phyloP scores from a whole-genome alignment of 1,284 basidiomycete species.

The Puccinia coronata region DNA sequence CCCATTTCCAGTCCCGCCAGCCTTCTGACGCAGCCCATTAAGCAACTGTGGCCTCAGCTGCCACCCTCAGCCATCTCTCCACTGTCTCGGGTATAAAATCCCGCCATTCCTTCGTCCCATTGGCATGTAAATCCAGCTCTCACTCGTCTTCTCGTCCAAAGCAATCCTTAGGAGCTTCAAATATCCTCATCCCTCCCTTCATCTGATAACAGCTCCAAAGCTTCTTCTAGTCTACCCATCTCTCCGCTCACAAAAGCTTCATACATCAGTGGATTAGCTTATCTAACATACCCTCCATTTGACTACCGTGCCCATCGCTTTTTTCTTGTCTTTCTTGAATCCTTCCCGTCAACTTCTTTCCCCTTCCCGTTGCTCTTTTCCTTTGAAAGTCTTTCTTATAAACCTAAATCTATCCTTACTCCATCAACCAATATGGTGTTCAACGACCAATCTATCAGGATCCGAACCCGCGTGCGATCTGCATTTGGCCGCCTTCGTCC shows the following conservation, averaged over 20 bases:
- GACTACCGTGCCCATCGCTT: neutral
- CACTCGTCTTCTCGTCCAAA: constrained; percentile 17
- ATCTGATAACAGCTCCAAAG: neutral
- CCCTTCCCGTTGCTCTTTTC: neutral
- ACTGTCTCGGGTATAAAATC: neutral
- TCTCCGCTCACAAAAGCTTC: neutral
- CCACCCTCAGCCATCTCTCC: neutral
- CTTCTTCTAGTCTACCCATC: neutral
- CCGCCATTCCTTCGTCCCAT: neutral
- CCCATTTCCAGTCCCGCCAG: neutral
- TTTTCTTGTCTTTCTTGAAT: constrained; percentile 1
- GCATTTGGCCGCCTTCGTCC: constrained; percentile 26
- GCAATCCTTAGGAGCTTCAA: constrained; percentile 9
- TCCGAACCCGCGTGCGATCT: constrained; percentile 40
- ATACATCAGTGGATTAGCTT: neutral
- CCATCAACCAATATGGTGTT: constrained; percentile 15
- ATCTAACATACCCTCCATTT: neutral
- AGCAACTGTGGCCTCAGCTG: neutral
- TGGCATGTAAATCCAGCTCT: neutral
- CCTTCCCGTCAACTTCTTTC: neutral
- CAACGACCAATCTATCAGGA: constrained; percentile 20
- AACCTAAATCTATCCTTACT: neutral
- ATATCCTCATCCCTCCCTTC: too few species aligned
- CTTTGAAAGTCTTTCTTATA: neutral
- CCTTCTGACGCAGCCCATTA: neutral